Base-by-base conservation (phyloP, 257 asterid species). In the Asclepias syriaca region DNA sequence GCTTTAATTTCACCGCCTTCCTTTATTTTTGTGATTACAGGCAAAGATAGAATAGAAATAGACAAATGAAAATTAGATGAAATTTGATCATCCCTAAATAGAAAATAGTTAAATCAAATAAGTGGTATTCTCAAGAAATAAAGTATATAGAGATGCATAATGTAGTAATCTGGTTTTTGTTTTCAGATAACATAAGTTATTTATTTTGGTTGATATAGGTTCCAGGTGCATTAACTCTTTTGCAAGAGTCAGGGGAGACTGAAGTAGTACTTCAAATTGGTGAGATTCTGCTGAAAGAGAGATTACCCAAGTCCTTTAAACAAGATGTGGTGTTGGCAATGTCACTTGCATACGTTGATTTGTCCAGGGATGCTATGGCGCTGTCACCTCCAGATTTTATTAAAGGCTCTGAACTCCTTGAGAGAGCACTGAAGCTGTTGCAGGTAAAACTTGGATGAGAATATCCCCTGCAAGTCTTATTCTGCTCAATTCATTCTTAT, bases 231-330 rank as follows among this genome's bases (percentile, higher is more conserved):
- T 74, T 95, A 82, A 82, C 95, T 75, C 96, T 88, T 21, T 81
- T 95, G 82, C 99, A 91, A 88, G 99, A 95, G 75, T 83, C 97
- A 45, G 99, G 99, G 75, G 98, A 95, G 80, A 79, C 92, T 6
- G 95, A 92, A 53, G 61, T 95, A 76, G 99, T 88, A 74, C 88
- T 95, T 84, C 91, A 86, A 79, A 88, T 95, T 78, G 98, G 97
- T 55, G 96, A 81, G 76, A 84, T 84, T 78, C 84, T 95, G 89
- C 75, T 95, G 80, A 91, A 85, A 75, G 97, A 95, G 85, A 84
- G 96, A 82, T 78, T 95, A 72, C 96, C 96, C 8, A 95, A 95
- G 85, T 80, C 96, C 51, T 92, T 91, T 81, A 95, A 95, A 84
- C 99, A 95, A 86, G 99, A 95, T 65, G 85, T 95, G 68, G 86